Percentiles rank a stretch among this genome's conserved stretches.
These are phyloP conservation scores for Lodderomyces metapsilosis DNA, from an alignment of 1,139 yeast species.

Conservation along the genomic window DNA sequence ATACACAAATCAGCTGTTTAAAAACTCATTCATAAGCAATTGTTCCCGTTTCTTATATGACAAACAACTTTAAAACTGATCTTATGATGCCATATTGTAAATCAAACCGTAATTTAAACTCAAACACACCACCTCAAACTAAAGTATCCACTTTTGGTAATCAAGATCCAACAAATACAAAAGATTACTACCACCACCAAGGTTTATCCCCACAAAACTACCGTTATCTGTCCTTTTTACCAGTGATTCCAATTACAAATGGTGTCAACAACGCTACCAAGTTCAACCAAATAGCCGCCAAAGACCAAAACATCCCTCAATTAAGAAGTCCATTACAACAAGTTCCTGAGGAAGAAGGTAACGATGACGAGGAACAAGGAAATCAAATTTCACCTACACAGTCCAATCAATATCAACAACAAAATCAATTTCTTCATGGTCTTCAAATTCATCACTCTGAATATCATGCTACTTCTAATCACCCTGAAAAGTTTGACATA, in stretches of 20 bases:
- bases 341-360: not conserved
- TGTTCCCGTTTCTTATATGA: no score
- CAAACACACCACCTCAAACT: not conserved
- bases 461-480: not conserved
- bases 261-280: not conserved
- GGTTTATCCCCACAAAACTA: not conserved
- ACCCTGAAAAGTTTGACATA: not conserved
- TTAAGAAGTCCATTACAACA: not conserved
- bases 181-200: not conserved
- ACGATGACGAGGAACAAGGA: not conserved
- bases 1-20: no score
- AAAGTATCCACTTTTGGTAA: not conserved
- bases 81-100: not conserved
- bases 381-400: no score
- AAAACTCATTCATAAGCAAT: no score
- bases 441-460: not conserved
- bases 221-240: not conserved
- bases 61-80: not conserved
- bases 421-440: not conserved
- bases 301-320: not conserved
- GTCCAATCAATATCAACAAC: not conserved
- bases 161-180: not conserved
- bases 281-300: slow-evolving; percentile 1
- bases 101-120: not conserved
- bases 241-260: not conserved